A percentile compares a stretch with the other conserved stretches of the same genome.
phyloP scores from a whole-genome alignment of 352 stramenopile genomes.

The Phytophthora sojae region DNA sequence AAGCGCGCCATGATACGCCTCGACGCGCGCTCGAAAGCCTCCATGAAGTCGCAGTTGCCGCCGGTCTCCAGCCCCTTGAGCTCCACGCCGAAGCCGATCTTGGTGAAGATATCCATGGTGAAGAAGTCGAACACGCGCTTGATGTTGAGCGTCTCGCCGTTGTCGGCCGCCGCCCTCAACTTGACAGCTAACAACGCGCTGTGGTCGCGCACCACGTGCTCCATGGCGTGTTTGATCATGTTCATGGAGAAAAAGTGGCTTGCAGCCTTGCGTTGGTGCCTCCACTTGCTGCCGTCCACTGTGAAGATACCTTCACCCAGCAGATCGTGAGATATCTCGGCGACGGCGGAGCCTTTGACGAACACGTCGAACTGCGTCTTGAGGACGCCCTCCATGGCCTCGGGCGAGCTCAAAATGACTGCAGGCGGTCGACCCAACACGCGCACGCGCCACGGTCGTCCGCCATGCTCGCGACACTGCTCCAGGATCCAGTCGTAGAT shows the following conservation, averaged over 20 bases:
- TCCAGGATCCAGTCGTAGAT: slow-evolving; percentile 74
- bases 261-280: slow-evolving; percentile 81
- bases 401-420: slow-evolving; percentile 49
- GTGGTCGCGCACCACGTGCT: slow-evolving; percentile 52
- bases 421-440: slow-evolving; percentile 44
- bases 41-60: slow-evolving; percentile 38
- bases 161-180: slow-evolving; percentile 20
- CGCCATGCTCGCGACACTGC: slow-evolving; percentile 46
- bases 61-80: slow-evolving; percentile 49
- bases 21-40: slow-evolving; percentile 48
- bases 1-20: slow-evolving; percentile 47
- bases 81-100: slow-evolving; percentile 76
- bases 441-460: slow-evolving; percentile 52
- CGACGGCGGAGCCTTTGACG: slow-evolving; percentile 56
- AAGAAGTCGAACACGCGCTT: slow-evolving; percentile 65
- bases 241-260: slow-evolving; percentile 89
- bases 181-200: slow-evolving; percentile 39
- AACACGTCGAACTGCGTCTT: slow-evolving; percentile 83
- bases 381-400: slow-evolving; percentile 63
- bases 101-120: slow-evolving; percentile 76
- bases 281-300: slow-evolving; percentile 71
- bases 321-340: slow-evolving; percentile 56
- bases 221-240: slow-evolving; percentile 63
- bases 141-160: slow-evolving; percentile 43
- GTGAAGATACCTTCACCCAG: slow-evolving; percentile 84